These are phyloP conservation scores for Globisporangium irregulare DNA, from an alignment of 352 stramenopile genomes.

Conservation along the genomic window DNA sequence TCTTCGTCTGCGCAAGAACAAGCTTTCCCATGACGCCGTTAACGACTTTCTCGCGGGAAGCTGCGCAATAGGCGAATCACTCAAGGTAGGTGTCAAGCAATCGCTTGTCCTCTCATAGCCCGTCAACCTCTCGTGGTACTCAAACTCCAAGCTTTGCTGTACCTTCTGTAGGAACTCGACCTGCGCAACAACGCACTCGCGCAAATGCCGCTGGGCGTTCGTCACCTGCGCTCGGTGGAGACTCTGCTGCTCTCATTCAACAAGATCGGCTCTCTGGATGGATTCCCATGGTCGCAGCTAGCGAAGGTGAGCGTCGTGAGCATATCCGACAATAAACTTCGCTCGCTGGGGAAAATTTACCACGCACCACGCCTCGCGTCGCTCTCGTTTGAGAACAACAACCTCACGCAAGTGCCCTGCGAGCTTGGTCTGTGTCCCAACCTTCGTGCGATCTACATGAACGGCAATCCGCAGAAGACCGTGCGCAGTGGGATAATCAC, in stretches of 20 bases:
- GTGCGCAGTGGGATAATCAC: constrained; percentile 67
- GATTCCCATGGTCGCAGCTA: constrained; percentile 55
- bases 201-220: constrained; percentile 36
- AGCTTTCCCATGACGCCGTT: constrained; percentile 44
- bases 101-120: background rate
- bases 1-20: constrained; percentile 73
- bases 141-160: background rate
- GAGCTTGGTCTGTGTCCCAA: constrained; percentile 63
- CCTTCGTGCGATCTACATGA: constrained; percentile 76
- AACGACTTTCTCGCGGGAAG: constrained; percentile 34
- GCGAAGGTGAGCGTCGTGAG: constrained; percentile 52
- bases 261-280: constrained; percentile 62
- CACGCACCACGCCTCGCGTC: constrained; percentile 52
- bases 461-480: constrained; percentile 82
- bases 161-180: constrained; percentile 55
- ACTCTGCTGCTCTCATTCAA: constrained; percentile 73
- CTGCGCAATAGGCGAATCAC: constrained; percentile 17
- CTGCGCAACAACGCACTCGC: constrained; percentile 65
- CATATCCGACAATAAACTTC: constrained; percentile 77
- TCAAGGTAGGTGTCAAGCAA: constrained; percentile 25
- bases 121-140: background rate
- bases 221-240: constrained; percentile 40
- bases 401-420: constrained; percentile 51
- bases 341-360: constrained; percentile 62
- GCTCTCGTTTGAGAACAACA: constrained; percentile 87